Conservation (phyloP, 306 rosid genomes). For the Castanea mollissima region DNA sequence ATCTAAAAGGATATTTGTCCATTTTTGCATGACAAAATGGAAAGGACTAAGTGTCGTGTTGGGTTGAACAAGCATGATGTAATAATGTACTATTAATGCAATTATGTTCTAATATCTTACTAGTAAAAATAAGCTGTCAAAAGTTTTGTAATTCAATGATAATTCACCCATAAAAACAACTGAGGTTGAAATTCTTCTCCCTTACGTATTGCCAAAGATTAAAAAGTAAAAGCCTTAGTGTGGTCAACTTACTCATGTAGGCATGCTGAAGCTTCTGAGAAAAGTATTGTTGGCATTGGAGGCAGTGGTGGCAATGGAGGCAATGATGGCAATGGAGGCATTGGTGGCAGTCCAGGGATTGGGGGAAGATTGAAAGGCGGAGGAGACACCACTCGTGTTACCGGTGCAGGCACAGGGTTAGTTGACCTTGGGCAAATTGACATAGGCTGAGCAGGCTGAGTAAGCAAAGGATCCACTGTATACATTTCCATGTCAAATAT, state of each 20-base stretch:
- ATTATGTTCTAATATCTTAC: too few species aligned
- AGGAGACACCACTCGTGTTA: conserved; percentile 30
- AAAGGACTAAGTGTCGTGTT: too few species aligned
- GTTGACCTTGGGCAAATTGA: conserved; percentile 58
- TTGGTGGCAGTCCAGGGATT: conserved; percentile 21
- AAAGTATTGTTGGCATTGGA: conserved; percentile 33
- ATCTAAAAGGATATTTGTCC: too few species aligned
- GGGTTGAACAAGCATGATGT: too few species aligned
- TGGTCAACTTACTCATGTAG: conserved; percentile 58
- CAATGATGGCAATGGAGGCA: conserved; percentile 27
- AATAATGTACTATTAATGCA: too few species aligned
- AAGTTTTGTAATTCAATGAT: too few species aligned
- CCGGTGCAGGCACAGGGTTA: conserved; percentile 44
- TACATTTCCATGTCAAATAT: conserved; percentile 76
- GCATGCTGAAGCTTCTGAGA: conserved; percentile 69
- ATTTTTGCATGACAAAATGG: too few species aligned
- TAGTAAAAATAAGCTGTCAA: too few species aligned
- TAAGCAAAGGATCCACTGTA: conserved; percentile 62
- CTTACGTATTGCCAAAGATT: not conserved
- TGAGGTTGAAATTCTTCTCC: too few species aligned
- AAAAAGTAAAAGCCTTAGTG: not conserved
- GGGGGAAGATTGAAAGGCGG: conserved; percentile 52
- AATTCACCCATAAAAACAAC: too few species aligned
- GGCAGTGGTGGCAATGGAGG: conserved; percentile 24
- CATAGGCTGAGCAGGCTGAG: conserved; percentile 84